Evolutionary conservation across 345 rosid species (phyloP), one percentile per base, ranked within the genome.

Genomic region (Salix dunnii): DNA sequence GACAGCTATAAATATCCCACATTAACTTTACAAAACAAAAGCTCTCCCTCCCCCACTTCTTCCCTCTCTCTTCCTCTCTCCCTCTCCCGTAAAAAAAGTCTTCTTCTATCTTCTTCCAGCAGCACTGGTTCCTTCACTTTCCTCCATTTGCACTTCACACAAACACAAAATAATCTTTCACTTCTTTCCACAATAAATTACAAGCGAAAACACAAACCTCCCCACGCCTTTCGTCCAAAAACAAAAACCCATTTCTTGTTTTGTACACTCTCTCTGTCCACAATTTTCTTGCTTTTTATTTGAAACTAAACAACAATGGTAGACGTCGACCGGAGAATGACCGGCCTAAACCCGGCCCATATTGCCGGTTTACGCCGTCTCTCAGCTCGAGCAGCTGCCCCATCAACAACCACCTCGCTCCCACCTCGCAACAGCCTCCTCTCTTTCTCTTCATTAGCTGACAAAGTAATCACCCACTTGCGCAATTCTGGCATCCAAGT

Each of bases 261-360:
- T 46, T 46, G 13, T 43, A 46, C 49, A 46, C 43, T 40, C 43
- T 36, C 38, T 40, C 43, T 40, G 43, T 40, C 43, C 43, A 40
- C 49, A 4, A 4, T 14, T 46, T 43, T 46, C 49, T 46, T 46
- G 49, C 13, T 3, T 25, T 58, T n/a, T n/a, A 3, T 58, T 25
- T 11, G 28, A 58, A n/a, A 23, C 62, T 9, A 23, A 10, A 58
- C 62, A 9, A 81, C 74, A 71, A 96, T 96, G 99, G 99, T 93
- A 72, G 99, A 96, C 88, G 98, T 96, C 8, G 99, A 96, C 91
- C 89, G 99, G 83, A 89, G 99, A 51, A 88, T 92, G 92, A 76
- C 90, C 82, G 95, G 96, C 77, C 93, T 93, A 20, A 91, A 90
- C 55, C 99, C 97, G 81, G 89, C 92, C 36, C 97, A 96, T 81